These are phyloP conservation scores for Rubia occidens DNA, from an alignment of 305 asterid genomes.

Conservation along the genomic window DNA sequence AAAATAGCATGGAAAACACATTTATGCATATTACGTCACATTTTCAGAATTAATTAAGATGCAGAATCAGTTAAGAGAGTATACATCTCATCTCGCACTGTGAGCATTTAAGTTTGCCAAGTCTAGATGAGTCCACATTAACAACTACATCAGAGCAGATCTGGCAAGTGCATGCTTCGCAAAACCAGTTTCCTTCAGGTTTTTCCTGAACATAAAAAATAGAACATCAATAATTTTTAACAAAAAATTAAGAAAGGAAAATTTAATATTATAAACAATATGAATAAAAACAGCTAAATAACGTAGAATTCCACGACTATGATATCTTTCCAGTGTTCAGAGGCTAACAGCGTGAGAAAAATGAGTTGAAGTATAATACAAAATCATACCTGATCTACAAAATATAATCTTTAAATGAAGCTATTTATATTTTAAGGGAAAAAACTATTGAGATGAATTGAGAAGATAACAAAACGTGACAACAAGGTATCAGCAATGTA, in stretches of 20 bases:
- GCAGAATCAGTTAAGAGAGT: conserved; percentile 16
- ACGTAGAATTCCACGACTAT: neutral
- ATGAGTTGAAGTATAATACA: neutral
- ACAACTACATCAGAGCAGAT: conserved; percentile 61
- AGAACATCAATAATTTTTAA: conserved; percentile 20
- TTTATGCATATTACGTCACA: neutral
- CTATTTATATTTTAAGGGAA: neutral
- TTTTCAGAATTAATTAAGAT: neutral
- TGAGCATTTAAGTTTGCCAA: conserved; percentile 48
- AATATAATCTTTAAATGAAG: neutral
- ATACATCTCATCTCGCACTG: conserved; percentile 84
- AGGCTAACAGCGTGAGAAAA: neutral
- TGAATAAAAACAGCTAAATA: neutral
- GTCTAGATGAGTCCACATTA: conserved; percentile 37
- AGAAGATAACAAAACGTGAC: neutral
- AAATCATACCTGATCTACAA: neutral
- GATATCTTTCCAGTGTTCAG: neutral
- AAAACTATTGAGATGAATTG: neutral
- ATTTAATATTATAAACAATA: conserved; percentile 7
- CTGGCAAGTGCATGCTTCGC: conserved; percentile 79
- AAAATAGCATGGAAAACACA: neutral
- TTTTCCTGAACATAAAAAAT: conserved; percentile 52
- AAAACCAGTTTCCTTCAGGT: conserved; percentile 97
- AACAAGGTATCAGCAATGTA: neutral
- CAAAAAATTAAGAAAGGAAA: too few species aligned